Evolutionary conservation across 148 eudicot genomes (phyloP).

Genomic region (Diospyros lotus): DNA sequence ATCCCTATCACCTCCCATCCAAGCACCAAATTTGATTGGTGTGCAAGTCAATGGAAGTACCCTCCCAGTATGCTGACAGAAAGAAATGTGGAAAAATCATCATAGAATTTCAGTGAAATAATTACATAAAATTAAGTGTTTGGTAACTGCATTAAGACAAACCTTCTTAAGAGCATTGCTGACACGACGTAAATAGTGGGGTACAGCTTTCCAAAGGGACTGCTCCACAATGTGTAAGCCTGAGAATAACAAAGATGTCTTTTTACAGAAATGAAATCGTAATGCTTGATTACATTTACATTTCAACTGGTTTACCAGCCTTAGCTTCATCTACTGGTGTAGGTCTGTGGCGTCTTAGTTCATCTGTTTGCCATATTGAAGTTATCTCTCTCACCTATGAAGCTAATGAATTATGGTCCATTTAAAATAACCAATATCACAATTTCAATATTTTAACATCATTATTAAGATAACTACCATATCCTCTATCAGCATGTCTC

Average conservation of each 20-base stretch:
- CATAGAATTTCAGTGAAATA: neutral
- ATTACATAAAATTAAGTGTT: neutral
- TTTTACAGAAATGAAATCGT: slow-evolving; percentile 7
- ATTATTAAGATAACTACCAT: slow-evolving; percentile 41
- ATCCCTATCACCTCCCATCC: slow-evolving; percentile 99
- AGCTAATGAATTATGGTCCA: slow-evolving; percentile 5
- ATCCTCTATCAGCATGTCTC: slow-evolving; percentile 87
- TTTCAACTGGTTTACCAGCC: slow-evolving; percentile 49
- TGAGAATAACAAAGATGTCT: slow-evolving; percentile 16
- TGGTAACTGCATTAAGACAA: slow-evolving; percentile 4
- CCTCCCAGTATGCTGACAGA: slow-evolving; percentile 76
- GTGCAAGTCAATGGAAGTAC: slow-evolving; percentile 89
- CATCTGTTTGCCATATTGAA: slow-evolving; percentile 96
- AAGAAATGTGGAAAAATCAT: neutral
- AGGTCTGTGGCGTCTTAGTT: slow-evolving; percentile 87
- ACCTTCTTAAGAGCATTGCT: slow-evolving; percentile 93
- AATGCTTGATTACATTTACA: neutral
- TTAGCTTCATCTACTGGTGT: slow-evolving; percentile 98
- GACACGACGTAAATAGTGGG: slow-evolving; percentile 86
- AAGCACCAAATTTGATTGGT: slow-evolving; percentile 87
- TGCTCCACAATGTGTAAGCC: slow-evolving; percentile 90
- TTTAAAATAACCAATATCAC: neutral
- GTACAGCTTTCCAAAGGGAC: slow-evolving; percentile 93
- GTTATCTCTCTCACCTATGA: slow-evolving; percentile 84
- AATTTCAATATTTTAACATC: neutral